Evolutionary conservation across 805 yeast species (phyloP).

Genomic region (Nakazawaea wyomingensis): DNA sequence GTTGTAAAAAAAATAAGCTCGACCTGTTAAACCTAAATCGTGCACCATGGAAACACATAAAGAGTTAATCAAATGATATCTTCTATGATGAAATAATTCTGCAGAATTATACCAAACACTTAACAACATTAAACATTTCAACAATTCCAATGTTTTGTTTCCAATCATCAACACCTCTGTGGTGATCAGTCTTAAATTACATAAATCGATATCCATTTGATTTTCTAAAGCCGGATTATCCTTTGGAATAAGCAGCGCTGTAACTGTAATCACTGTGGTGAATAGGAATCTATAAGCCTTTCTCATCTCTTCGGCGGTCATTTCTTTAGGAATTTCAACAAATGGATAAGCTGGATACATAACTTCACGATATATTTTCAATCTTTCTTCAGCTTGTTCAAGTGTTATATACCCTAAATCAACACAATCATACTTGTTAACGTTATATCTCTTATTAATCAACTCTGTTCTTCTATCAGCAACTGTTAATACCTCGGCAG

Average conservation of each 20-base stretch:
- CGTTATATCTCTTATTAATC: conserved; percentile 22
- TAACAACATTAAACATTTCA: conserved; percentile 56
- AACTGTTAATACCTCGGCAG: conserved; percentile 39
- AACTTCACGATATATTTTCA: conserved; percentile 41
- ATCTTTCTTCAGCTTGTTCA: conserved; percentile 54
- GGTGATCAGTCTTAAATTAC: conserved; percentile 44
- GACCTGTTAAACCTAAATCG: conserved; percentile 69
- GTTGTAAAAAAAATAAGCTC: conserved; percentile 38
- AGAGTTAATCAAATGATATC: conserved; percentile 64
- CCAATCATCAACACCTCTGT: conserved; percentile 67
- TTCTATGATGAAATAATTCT: conserved; percentile 72
- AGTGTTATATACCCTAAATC: conserved; percentile 49
- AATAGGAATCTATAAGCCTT: conserved; percentile 55
- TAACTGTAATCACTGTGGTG: conserved; percentile 57
- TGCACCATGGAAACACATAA: conserved; percentile 64
- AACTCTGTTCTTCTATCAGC: conserved; percentile 37
- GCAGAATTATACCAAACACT: conserved; percentile 82
- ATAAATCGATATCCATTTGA: conserved; percentile 45
- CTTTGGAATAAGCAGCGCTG: conserved; percentile 36
- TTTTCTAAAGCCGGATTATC: conserved; percentile 29
- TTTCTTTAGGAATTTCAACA: conserved; percentile 43
- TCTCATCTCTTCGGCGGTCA: conserved; percentile 43
- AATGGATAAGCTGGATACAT: conserved; percentile 51
- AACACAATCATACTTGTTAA: conserved; percentile 42
- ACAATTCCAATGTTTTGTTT: conserved; percentile 60